Percentiles rank a stretch among this genome's conserved stretches.
Evolutionary conservation across 1,139 yeast species (phyloP).

Genomic region (Citeromyces hawaiiensis): DNA sequence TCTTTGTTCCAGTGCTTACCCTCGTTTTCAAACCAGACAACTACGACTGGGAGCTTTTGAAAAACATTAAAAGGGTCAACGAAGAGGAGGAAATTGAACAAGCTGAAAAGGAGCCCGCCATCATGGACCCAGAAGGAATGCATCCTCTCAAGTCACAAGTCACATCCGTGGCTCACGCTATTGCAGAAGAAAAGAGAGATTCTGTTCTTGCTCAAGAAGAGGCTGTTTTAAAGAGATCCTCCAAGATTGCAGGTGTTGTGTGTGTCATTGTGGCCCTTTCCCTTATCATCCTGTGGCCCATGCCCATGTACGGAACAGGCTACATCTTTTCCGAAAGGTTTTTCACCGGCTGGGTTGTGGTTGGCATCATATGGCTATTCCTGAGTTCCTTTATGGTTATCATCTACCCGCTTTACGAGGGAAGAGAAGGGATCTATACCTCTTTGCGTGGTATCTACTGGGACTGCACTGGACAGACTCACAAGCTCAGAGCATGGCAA

Average conservation of each 20-base stretch:
- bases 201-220: slow-evolving; percentile 26
- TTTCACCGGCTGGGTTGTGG: slow-evolving; percentile 77
- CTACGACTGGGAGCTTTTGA: slow-evolving; percentile 58
- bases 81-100: slow-evolving; percentile 19
- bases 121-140: slow-evolving; percentile 15
- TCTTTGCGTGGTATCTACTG: slow-evolving; percentile 69
- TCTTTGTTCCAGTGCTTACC: slow-evolving; percentile 59
- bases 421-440: slow-evolving; percentile 36
- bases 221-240: slow-evolving; percentile 29
- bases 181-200: slow-evolving; percentile 16
- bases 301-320: slow-evolving; percentile 39
- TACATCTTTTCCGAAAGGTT: slow-evolving; percentile 60
- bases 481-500: slow-evolving; percentile 68
- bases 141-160: slow-evolving; percentile 4
- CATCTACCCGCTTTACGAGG: slow-evolving; percentile 24
- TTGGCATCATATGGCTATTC: slow-evolving; percentile 56
- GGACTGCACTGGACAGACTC: slow-evolving; percentile 67
- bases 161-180: slow-evolving; percentile 4
- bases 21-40: slow-evolving; percentile 43
- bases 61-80: slow-evolving; percentile 19
- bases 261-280: slow-evolving; percentile 18
- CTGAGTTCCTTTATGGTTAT: slow-evolving; percentile 21
- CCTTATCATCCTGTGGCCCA: slow-evolving; percentile 7
- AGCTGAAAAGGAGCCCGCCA: slow-evolving; percentile 17
- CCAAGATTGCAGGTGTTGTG: slow-evolving; percentile 39